Conservation (phyloP, 352 stramenopile genomes). For the Phytopythium litorale region DNA sequence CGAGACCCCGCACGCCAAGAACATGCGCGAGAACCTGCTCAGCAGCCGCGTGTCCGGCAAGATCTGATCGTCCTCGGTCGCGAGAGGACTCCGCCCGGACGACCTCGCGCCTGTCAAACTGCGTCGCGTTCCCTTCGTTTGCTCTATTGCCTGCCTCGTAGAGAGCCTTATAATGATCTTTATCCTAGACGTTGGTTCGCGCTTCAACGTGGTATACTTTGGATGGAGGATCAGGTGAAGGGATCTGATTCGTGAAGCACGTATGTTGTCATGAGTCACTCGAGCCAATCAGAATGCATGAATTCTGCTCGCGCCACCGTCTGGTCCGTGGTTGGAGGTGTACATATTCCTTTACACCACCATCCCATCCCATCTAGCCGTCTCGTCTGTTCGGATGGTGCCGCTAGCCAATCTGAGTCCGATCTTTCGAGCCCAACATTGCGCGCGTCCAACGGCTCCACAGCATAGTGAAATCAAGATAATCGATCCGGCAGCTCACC, state of each 20-base stretch:
- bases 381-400: background rate
- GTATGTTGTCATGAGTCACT: background rate
- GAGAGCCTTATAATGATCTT: conserved; percentile 4
- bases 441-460: background rate
- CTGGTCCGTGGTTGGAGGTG: background rate
- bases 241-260: background rate
- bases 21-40: conserved; percentile 40
- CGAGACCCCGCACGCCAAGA: conserved; percentile 22
- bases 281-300: background rate
- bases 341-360: background rate
- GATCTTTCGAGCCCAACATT: conserved; percentile 4
- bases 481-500: background rate
- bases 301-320: background rate
- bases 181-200: background rate
- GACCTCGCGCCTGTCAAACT: background rate
- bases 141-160: background rate
- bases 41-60: conserved; percentile 25
- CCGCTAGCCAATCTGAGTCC: background rate
- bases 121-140: background rate
- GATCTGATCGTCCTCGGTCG: conserved; percentile 11
- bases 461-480: background rate
- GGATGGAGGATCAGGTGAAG: background rate
- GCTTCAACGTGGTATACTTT: conserved; percentile 2
- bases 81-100: background rate
- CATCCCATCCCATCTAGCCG: background rate